Evolutionary conservation across 768 basidiomycete genomes (phyloP).

Genomic region (Tylopilus rubrobrunneus): DNA sequence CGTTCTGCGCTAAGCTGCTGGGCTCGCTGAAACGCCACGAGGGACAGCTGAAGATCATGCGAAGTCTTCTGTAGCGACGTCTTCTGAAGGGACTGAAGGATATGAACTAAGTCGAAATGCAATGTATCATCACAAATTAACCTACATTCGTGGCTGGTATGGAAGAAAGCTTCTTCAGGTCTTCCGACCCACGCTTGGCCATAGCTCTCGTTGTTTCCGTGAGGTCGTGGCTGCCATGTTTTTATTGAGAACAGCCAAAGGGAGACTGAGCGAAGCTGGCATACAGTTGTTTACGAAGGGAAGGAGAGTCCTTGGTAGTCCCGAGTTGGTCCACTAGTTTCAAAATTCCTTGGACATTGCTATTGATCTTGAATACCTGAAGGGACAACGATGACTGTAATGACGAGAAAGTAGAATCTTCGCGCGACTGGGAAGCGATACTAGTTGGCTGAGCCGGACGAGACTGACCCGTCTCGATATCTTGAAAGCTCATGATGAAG

Average conservation of each 20-base stretch:
- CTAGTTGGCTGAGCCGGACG: constrained; percentile 28
- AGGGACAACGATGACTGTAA: constrained; percentile 80
- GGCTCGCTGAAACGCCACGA: constrained; percentile 88
- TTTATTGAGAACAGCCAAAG: constrained; percentile 4
- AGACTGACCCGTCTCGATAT: constrained; percentile 43
- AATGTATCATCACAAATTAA: background rate
- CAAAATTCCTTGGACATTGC: constrained; percentile 93
- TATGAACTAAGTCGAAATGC: background rate
- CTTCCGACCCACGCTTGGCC: constrained; percentile 91
- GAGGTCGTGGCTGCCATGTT: constrained; percentile 73
- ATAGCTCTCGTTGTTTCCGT: constrained; percentile 93
- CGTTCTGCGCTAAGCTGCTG: constrained; percentile 87
- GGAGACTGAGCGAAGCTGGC: constrained; percentile 28
- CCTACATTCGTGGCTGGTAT: constrained; percentile 61
- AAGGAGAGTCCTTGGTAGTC: constrained; percentile 72
- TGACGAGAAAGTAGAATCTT: constrained; percentile 71
- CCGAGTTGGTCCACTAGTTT: constrained; percentile 97
- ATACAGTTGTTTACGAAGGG: constrained; percentile 80
- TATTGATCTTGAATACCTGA: constrained; percentile 98
- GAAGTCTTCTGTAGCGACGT: constrained; percentile 88
- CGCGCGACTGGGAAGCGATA: constrained; percentile 37
- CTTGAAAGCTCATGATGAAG: constrained; percentile 46
- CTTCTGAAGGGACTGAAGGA: constrained; percentile 68
- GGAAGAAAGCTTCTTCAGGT: constrained; percentile 82
- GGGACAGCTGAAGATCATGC: constrained; percentile 85